A percentile compares a stretch with the other conserved stretches of the same genome.
Evolutionary conservation across 2,329 filamentous ascomycete genomes (phyloP).

Genomic region (Aureobasidium sp.): DNA sequence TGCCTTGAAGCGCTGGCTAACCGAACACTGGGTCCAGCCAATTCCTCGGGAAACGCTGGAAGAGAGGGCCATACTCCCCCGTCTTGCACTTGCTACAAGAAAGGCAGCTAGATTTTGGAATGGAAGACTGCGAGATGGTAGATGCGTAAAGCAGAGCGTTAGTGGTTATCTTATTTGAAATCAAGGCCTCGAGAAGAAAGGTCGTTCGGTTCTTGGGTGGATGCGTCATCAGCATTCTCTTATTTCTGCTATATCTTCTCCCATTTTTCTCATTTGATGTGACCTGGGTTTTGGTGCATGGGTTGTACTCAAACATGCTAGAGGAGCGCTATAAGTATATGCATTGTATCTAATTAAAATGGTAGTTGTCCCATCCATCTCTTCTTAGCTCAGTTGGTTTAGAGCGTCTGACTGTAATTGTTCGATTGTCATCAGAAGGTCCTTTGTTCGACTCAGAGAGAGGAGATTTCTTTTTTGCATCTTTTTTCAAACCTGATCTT

Average conservation of each 20-base stretch:
- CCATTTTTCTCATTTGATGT: neutral
- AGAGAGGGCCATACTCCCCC: no score
- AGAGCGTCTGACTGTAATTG: slow-evolving; percentile 14
- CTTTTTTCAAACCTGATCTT: neutral
- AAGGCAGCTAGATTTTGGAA: neutral
- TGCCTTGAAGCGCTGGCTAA: neutral
- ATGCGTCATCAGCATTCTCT: neutral
- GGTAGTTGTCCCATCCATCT: no score
- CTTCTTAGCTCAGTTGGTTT: slow-evolving; percentile 14
- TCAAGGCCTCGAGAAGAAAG: neutral
- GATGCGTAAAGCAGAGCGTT: neutral
- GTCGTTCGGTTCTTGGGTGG: neutral
- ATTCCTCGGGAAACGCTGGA: neutral
- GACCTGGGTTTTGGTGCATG: neutral
- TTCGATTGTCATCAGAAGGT: slow-evolving; percentile 13
- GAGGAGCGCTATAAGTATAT: no score
- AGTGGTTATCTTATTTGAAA: neutral
- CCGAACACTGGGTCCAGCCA: neutral
- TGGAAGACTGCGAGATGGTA: neutral
- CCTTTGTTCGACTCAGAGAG: slow-evolving; percentile 13
- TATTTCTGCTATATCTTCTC: neutral
- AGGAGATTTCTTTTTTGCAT: neutral
- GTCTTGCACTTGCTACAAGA: neutral
- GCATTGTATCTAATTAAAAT: no score
- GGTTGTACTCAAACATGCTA: neutral